phyloP scores from a whole-genome alignment of 495 filamentous ascomycete genomes.

The Podospora fimiseda region DNA sequence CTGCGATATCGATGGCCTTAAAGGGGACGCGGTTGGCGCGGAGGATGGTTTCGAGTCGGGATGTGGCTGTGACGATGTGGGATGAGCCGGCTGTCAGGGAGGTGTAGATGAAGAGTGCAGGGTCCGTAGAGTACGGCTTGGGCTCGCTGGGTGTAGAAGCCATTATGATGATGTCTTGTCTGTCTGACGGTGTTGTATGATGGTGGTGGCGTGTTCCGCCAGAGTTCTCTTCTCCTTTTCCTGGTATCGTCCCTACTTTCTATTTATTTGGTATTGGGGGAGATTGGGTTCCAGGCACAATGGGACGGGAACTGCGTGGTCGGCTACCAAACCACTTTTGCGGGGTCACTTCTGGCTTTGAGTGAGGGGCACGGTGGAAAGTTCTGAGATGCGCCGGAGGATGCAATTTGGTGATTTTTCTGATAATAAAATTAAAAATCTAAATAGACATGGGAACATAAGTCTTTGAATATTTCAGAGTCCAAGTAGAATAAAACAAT shows the following conservation, averaged over 20 bases:
- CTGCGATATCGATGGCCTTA: conserved; percentile 85
- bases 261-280: not conserved
- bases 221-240: not conserved
- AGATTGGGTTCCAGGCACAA: not conserved
- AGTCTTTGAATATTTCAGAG: too few relatives aligned
- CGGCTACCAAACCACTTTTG: not conserved
- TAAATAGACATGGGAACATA: too few relatives aligned
- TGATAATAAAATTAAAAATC: too few relatives aligned
- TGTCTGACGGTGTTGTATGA: conserved; percentile 3
- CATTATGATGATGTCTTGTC: conserved; percentile 25
- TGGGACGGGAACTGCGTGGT: not conserved
- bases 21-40: conserved; percentile 92
- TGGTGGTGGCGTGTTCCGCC: not conserved
- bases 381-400: not conserved
- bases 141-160: conserved; percentile 40
- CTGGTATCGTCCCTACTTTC: not conserved
- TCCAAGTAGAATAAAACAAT: too few relatives aligned
- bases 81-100: conserved; percentile 93
- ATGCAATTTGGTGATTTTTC: too few relatives aligned
- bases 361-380: not conserved
- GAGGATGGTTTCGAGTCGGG: conserved; percentile 90
- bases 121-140: conserved; percentile 60
- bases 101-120: conserved; percentile 86
- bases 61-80: conserved; percentile 93
- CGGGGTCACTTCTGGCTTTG: not conserved